These are phyloP conservation scores for Xanthoconium separans DNA, from an alignment of 1,284 basidiomycete genomes.

Conservation along the genomic window DNA sequence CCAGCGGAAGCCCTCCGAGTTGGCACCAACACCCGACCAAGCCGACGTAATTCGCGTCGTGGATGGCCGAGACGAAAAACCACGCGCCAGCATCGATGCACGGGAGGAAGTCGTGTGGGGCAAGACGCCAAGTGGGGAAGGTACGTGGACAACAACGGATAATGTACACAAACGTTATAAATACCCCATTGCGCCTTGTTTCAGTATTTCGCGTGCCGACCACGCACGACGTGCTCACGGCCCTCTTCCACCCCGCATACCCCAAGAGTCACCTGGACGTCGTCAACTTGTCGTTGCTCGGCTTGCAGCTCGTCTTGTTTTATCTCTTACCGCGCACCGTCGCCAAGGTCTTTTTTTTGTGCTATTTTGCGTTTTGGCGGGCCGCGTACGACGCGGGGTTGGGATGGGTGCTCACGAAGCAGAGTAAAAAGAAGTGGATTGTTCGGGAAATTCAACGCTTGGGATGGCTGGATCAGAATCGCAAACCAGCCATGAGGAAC, in stretches of 20 bases:
- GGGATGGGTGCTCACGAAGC: conserved; percentile 91
- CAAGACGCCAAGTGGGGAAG: conserved; percentile 81
- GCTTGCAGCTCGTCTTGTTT: conserved; percentile 80
- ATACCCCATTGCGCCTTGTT: conserved; percentile 4
- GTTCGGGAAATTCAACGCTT: conserved; percentile 75
- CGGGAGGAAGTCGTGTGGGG: conserved; percentile 78
- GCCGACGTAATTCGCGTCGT: conserved; percentile 4
- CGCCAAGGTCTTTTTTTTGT: conserved; percentile 69
- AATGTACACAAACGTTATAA: neutral
- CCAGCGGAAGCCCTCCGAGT: conserved; percentile 18
- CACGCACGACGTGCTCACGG: conserved; percentile 93
- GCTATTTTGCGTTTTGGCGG: conserved; percentile 94
- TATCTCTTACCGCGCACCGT: conserved; percentile 56
- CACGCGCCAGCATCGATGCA: neutral
- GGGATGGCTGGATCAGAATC: conserved; percentile 85
- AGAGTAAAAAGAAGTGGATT: conserved; percentile 94
- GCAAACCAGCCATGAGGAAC: conserved; percentile 59
- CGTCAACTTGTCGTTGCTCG: conserved; percentile 79
- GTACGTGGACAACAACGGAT: conserved; percentile 36
- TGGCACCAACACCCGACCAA: neutral
- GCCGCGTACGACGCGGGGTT: conserved; percentile 91
- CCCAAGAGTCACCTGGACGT: conserved; percentile 92
- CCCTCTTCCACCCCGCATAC: conserved; percentile 84
- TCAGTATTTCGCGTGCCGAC: conserved; percentile 92
- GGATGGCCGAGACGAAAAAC: conserved; percentile 10